Conservation (phyloP, 768 basidiomycete genomes). For the Pleurotus ostreatus region DNA sequence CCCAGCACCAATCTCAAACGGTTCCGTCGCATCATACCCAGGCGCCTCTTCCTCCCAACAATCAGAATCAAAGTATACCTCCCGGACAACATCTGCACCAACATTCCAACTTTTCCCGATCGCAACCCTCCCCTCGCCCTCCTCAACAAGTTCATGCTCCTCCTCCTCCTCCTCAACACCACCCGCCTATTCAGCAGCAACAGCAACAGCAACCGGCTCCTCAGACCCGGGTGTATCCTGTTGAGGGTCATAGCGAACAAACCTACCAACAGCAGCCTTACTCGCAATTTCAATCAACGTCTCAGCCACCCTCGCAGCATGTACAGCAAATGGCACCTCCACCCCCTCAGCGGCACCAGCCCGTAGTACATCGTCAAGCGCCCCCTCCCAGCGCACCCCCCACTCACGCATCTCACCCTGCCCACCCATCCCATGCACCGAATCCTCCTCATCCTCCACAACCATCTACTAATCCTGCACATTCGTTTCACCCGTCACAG, state of each 20-base stretch:
- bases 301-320: constrained; percentile 22
- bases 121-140: constrained; percentile 1
- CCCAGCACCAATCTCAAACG: neutral
- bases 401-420: constrained; percentile 14
- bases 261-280: neutral
- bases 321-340: constrained; percentile 10
- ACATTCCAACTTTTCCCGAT: neutral
- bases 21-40: constrained; percentile 1
- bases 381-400: constrained; percentile 13
- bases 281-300: constrained; percentile 17
- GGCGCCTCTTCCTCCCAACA: constrained; percentile 5
- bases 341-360: constrained; percentile 24
- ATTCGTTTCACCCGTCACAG: constrained; percentile 9
- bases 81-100: constrained; percentile 11
- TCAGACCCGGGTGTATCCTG: constrained; percentile 17
- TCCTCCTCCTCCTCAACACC: constrained; percentile 11
- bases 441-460: constrained; percentile 6
- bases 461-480: neutral
- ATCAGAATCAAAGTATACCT: neutral
- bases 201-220: constrained; percentile 8
- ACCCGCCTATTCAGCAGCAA: constrained; percentile 12
- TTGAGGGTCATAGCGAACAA: constrained; percentile 9
- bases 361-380: constrained; percentile 19
- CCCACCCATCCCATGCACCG: neutral
- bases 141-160: constrained; percentile 4